Evolutionary conservation across 1,139 yeast species (phyloP), one percentile per base, ranked within the genome.

Genomic region (Scheffersomyces stambukii): DNA sequence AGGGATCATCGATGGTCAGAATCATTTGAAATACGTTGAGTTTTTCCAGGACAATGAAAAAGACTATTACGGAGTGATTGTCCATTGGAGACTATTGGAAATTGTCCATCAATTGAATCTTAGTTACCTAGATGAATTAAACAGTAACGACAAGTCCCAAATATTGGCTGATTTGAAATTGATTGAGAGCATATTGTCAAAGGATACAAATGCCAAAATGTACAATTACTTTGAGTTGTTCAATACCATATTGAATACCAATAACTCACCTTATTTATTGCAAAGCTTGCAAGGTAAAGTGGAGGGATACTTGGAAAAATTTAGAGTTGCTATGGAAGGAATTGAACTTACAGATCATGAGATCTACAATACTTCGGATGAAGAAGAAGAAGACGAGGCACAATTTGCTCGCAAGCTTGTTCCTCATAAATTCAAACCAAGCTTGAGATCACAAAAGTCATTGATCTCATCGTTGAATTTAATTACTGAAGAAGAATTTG

Each of bases 41-140:
- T 34, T 55, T 13, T 50, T 41, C 24, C 52, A 52, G 23, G 40
- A 43, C 9, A 45, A 42, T 27, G 24, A 29, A 5, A 21, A 36
- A 8, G 50, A 59, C 34, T 49, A 52, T 19, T 65, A 54, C 34
- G 50, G 45, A 2, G 32, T 60, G 8, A 30, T 65, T 3, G 44
- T 52, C 13, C 45, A 54, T 16, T 65, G 70, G 70, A 57, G 72
- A 44, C 30, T 64, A 3, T 45, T 64, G 34, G 70, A 60, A 23
- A 46, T 65, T 15, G 38, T 57, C 10, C 55, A 61, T 33, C 57
- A 58, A 32, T 49, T 64, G 31, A 60, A 52, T 29, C 32, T 57
- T 17, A 45, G 42, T 10, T 61, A 54, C 32, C 52, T 65, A 38
- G 43, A 44, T 15, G 42, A 43, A 11, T 41, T 44, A n/a, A 40